A percentile compares a stretch with the other conserved stretches of the same genome.
These are phyloP conservation scores for Emmonsiellopsis sp. DNA, from an alignment of 2,329 filamentous ascomycete genomes.

Conservation along the genomic window DNA sequence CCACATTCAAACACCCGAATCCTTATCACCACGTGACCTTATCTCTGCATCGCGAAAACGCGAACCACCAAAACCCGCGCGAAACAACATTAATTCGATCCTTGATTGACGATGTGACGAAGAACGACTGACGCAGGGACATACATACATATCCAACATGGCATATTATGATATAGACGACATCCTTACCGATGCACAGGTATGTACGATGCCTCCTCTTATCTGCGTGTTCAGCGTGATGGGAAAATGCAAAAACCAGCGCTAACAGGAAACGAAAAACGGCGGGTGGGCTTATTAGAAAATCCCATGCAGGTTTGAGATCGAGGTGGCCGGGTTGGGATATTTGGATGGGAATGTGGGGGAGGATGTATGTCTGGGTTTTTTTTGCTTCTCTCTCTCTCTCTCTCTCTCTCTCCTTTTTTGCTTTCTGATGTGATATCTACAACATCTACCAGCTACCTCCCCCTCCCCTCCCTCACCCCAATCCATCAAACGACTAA, in stretches of 20 bases:
- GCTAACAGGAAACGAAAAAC: too few species aligned
- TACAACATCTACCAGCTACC: too few species aligned
- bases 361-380: constrained; percentile 37
- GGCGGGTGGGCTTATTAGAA: constrained; percentile 50
- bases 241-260: too few species aligned
- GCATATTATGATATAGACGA: constrained; percentile 40
- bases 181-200: constrained; percentile 37
- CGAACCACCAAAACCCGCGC: too few species aligned
- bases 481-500: constrained; percentile 12
- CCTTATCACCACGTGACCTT: not conserved
- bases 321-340: constrained; percentile 77
- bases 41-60: not conserved
- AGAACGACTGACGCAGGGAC: not conserved
- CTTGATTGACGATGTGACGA: too few species aligned
- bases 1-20: not conserved
- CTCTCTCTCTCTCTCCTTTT: too few species aligned
- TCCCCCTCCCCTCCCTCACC: not conserved
- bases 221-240: too few species aligned
- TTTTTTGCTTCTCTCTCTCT: too few species aligned
- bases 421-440: too few species aligned
- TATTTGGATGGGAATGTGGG: constrained; percentile 78
- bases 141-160: constrained; percentile 17
- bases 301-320: constrained; percentile 89
- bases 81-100: too few species aligned
- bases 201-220: constrained; percentile 10